Evolutionary conservation across 2,329 filamentous ascomycete species (phyloP).

Genomic region (Ophiognomonia clavigignenti-juglandacearum): DNA sequence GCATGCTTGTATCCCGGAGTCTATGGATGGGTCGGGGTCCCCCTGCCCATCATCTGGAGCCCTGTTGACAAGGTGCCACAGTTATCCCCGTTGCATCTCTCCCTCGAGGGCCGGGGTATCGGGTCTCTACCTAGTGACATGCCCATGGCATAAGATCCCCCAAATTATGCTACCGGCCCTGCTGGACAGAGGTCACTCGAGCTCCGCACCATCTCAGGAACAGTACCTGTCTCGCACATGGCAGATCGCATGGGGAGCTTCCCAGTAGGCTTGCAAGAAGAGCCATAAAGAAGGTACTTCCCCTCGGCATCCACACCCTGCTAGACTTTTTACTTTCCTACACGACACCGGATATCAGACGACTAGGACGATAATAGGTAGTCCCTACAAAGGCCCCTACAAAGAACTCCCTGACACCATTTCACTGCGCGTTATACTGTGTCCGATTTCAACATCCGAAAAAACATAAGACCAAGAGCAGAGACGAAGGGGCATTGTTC

Average conservation of each 20-base stretch:
- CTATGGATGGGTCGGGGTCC: constrained; percentile 16
- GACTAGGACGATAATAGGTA: constrained; percentile 33
- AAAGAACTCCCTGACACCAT: neutral
- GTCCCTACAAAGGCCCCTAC: neutral
- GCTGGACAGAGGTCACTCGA: constrained; percentile 40
- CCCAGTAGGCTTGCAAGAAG: constrained; percentile 37
- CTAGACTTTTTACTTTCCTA: constrained; percentile 23
- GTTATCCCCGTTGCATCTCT: constrained; percentile 35
- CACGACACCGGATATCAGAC: constrained; percentile 39
- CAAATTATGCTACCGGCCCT: constrained; percentile 54
- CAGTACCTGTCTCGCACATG: constrained; percentile 44
- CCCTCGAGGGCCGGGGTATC: constrained; percentile 33
- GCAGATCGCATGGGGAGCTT: constrained; percentile 44
- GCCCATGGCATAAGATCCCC: constrained; percentile 52
- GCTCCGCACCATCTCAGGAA: constrained; percentile 40
- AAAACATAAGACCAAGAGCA: neutral
- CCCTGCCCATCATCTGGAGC: constrained; percentile 28
- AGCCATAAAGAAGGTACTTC: constrained; percentile 36
- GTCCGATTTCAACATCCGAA: neutral
- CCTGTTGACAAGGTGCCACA: constrained; percentile 13
- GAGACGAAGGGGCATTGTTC: neutral
- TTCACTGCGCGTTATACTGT: too few species aligned
- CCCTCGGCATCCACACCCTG: constrained; percentile 30
- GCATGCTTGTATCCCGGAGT: constrained; percentile 6
- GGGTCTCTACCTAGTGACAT: constrained; percentile 49